Evolutionary conservation across 345 rosid genomes (phyloP), one percentile per base, ranked within the genome.

Genomic region (Anastatica hierochuntica): DNA sequence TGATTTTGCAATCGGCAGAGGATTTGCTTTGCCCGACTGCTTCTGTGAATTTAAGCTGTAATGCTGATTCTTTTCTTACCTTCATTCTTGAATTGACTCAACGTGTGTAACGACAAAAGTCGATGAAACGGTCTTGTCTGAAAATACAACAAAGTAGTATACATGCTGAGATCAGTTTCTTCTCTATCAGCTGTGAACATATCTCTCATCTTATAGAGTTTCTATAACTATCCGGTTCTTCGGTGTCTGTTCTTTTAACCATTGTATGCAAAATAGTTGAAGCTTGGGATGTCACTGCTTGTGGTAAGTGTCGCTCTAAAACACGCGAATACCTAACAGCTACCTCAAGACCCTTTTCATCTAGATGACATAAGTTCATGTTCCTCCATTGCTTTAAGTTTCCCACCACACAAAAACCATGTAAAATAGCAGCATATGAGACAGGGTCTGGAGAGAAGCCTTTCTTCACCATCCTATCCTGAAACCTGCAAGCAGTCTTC

Each of bases 1-100:
- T 16, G 86, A 83, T 56, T 77, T 78, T 63, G 70, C 50, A 7
- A 73, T 74, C 69, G 95, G 98, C 26, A 79, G 76, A 66, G 97
- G 98, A 23, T 88, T 78, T 72, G 94, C 97, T 49, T 66, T 92
- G 62, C 86, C 90, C 1, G 70, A 57, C 15, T 65, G 70, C 59
- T 57, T 57, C 40, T 65, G 64, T 42, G 70, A 65, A 57, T 65
- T 57, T 43, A 15, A 56, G 52, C 63, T 57, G 51, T 57, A 65
- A 50, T 50, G 43, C 53, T 34, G n/a, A 41, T n/a, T n/a, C n/a
- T n/a, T n/a, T n/a, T n/a, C n/a, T n/a, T n/a, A n/a, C n/a, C 41
- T 2, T 15, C 11, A 18, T 55, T 63, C 42, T 42, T 58, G 16
- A 55, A 36, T 35, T 31, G 69, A 34, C 56, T 40, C 44, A 37